A percentile compares a stretch with the other conserved stretches of the same genome.
phyloP scores from a whole-genome alignment of 176 grass and related monocot genomes.

The Oryza australiensis region DNA sequence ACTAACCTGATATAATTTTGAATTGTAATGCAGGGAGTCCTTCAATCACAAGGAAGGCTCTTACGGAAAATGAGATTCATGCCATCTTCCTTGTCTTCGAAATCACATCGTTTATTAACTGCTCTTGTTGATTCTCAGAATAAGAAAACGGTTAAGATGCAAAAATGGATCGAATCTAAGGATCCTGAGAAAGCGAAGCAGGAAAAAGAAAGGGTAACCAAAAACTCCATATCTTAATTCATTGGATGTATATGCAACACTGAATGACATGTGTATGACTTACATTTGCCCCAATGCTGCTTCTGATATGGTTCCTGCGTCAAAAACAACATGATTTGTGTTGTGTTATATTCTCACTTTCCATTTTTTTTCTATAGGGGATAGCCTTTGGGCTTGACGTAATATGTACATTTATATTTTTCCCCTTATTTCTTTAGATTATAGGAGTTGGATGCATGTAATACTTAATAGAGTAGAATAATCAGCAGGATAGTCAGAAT shows the following conservation, averaged over 20 bases:
- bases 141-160: conserved; percentile 93
- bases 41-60: conserved; percentile 98
- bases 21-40: conserved; percentile 68
- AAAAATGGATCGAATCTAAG: conserved; percentile 88
- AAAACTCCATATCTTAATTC: background rate
- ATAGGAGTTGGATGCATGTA: background rate
- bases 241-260: conserved; percentile 14
- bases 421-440: background rate
- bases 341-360: background rate
- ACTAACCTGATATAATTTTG: conserved; percentile 31
- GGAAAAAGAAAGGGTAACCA: conserved; percentile 79
- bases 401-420: background rate
- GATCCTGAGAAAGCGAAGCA: conserved; percentile 89
- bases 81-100: conserved; percentile 97
- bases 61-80: conserved; percentile 92
- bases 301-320: conserved; percentile 21
- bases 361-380: background rate
- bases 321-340: background rate
- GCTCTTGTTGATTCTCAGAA: conserved; percentile 95
- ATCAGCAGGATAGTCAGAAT: background rate
- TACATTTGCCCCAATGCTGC: conserved; percentile 6
- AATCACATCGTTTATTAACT: conserved; percentile 85
- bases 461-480: background rate
- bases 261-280: background rate
- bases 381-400: conserved; percentile 22